These are phyloP conservation scores for Fraxinus nigra DNA, from an alignment of 305 asterid species.

Conservation along the genomic window DNA sequence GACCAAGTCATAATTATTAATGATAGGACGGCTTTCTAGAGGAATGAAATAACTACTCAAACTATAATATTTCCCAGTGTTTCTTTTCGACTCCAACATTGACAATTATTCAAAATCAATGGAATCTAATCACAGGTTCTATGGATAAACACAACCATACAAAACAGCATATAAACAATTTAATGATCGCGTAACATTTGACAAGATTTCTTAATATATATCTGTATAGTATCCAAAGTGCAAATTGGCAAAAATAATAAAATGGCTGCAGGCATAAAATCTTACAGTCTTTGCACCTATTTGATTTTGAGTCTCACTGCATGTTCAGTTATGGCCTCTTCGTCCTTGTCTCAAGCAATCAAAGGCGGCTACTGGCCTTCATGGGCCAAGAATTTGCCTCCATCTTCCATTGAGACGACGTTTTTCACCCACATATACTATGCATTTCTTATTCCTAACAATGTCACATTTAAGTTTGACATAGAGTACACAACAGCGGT, in stretches of 20 bases:
- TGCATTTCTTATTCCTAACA: constrained; percentile 59
- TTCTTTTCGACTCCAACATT: neutral
- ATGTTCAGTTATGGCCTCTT: constrained; percentile 19
- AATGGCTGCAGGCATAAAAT: constrained; percentile 26
- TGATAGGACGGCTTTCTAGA: constrained; percentile 19
- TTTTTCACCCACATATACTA: constrained; percentile 72
- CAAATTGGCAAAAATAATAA: constrained; percentile 1
- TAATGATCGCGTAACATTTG: neutral
- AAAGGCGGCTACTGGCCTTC: constrained; percentile 73
- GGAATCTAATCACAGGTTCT: neutral
- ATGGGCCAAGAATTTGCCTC: constrained; percentile 39
- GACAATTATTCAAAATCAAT: neutral
- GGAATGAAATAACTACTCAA: constrained; percentile 14
- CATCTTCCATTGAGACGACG: constrained; percentile 56
- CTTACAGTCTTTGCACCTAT: constrained; percentile 14
- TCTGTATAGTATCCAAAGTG: neutral
- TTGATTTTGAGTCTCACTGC: constrained; percentile 20
- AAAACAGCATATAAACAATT: constrained; percentile 13
- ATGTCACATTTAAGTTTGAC: constrained; percentile 43
- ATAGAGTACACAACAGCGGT: constrained; percentile 32
- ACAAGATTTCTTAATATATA: neutral
- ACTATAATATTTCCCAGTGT: neutral
- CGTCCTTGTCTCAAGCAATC: constrained; percentile 21
- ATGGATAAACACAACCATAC: constrained; percentile 23
- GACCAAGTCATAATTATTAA: constrained; percentile 3